Base-by-base conservation (phyloP, 192 early-diverging fungal species). In the Diversispora eburnea region DNA sequence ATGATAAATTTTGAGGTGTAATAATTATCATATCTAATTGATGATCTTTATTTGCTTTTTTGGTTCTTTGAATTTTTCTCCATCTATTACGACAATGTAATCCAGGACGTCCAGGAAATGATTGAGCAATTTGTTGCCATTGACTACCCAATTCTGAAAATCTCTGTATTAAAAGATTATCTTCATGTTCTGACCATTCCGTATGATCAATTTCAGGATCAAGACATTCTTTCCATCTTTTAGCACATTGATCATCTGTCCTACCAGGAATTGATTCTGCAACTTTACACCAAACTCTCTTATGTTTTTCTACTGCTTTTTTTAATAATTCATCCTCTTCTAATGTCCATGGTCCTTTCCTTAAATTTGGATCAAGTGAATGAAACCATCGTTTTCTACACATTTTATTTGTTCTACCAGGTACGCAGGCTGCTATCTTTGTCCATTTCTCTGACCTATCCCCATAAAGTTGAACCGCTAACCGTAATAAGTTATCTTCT, bases 191-290 rank as follows among this genome's bases (percentile, higher is more conserved):
- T 22, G 69, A 43, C 69, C 69, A 70, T n/a, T 70, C 22, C 9
- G 41, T 46, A 51, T 70, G 39, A 49, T 25, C 39, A 52, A 67
- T 67, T 9, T 67, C 81, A 77, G 6, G 85, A 79, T 33, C 82
- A 76, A 47, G 85, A 7, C 91, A 81, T 70, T 91, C 91, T 46
- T 89, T 86, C 89, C 94, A 96, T 41, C 95, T 84, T 75, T 94
- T 94, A 45, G 93, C 92, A 73, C 95, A 97, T 74, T 95, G 94
- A 72, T 92, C 91, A 71, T 92, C 92, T 13, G 91, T 95, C 17
- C 95, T 82, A 17, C 93, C 93, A 5, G 82, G 80, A 58, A 97
- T 90, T 65, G 82, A 82, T 73, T 89, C 86, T 15, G 93, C 90
- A 49, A 97, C 91, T 51, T 87, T 85, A 67, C 89, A 89, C 95